Evolutionary conservation across 2,329 filamentous ascomycete genomes (phyloP).

Genomic region (Ophiognomonia clavigignenti-juglandacearum): DNA sequence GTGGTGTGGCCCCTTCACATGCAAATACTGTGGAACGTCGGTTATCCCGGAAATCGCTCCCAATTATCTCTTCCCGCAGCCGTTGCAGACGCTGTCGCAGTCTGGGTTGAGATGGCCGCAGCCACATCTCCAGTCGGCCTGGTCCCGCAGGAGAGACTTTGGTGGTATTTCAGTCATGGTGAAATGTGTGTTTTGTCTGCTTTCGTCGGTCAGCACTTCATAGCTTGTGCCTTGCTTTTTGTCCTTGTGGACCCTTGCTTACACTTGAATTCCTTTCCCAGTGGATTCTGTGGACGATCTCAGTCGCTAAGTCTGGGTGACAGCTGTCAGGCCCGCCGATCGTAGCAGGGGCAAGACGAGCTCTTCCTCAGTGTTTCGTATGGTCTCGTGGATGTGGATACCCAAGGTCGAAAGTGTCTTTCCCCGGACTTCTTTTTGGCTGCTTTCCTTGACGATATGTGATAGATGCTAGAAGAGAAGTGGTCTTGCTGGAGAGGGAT

Average conservation of each 20-base stretch:
- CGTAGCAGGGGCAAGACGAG: background rate
- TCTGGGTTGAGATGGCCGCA: conserved; percentile 14
- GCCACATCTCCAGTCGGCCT: conserved; percentile 12
- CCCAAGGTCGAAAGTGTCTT: background rate
- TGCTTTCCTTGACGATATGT: no score
- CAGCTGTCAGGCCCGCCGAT: background rate
- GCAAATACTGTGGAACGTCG: no score
- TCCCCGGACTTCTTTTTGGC: background rate
- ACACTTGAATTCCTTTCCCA: background rate
- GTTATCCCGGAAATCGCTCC: no score
- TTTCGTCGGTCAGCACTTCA: background rate
- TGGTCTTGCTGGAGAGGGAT: no score
- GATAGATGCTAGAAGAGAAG: no score
- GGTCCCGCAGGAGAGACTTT: conserved; percentile 12
- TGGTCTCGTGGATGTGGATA: background rate
- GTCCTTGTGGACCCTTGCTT: background rate
- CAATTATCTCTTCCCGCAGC: conserved; percentile 13
- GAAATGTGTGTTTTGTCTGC: background rate
- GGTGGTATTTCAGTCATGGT: conserved; percentile 12
- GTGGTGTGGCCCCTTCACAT: background rate
- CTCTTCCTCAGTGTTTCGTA: no score
- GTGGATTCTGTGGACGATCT: background rate
- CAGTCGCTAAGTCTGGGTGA: background rate
- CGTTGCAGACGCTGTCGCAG: conserved; percentile 13
- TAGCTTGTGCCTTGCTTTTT: background rate